phyloP scores from a whole-genome alignment of 2,329 filamentous ascomycete species.

The Metarhizium robertsii region DNA sequence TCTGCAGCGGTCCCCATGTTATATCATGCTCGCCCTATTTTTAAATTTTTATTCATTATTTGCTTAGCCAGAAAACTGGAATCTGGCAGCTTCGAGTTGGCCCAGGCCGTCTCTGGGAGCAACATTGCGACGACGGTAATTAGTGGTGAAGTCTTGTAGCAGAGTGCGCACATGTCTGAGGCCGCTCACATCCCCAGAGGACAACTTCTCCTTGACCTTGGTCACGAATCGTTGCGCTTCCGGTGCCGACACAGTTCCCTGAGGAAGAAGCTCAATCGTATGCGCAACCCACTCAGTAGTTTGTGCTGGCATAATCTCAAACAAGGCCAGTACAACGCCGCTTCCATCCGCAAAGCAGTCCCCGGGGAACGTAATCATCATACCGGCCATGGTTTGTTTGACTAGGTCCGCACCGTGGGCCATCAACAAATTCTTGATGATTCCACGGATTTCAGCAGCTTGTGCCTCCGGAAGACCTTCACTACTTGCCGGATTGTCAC shows the following conservation, averaged over 20 bases:
- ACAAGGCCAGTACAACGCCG: constrained; percentile 80
- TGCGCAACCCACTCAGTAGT: constrained; percentile 74
- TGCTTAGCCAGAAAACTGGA: constrained; percentile 57
- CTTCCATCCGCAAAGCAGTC: constrained; percentile 95
- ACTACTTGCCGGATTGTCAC: constrained; percentile 60
- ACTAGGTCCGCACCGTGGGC: constrained; percentile 68
- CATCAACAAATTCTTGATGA: constrained; percentile 63
- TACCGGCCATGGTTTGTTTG: constrained; percentile 85
- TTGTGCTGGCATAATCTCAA: constrained; percentile 74
- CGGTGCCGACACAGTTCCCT: constrained; percentile 67
- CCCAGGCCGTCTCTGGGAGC: constrained; percentile 90
- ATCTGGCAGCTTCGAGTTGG: constrained; percentile 74
- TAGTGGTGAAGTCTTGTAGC: constrained; percentile 94
- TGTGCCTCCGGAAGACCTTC: constrained; percentile 47
- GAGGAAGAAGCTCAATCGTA: constrained; percentile 76
- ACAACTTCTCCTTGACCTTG: constrained; percentile 71
- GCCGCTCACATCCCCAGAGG: constrained; percentile 48
- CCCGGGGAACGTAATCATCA: constrained; percentile 98
- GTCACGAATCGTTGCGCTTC: constrained; percentile 75
- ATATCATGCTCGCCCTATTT: constrained; percentile 1
- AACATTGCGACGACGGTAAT: constrained; percentile 85
- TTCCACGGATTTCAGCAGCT: constrained; percentile 58
- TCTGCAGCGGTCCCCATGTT: background rate
- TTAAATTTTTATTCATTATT: constrained; percentile 1
- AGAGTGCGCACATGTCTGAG: constrained; percentile 72